Evolutionary conservation across 305 asterid genomes (phyloP).

Genomic region (Plantago rigida): DNA sequence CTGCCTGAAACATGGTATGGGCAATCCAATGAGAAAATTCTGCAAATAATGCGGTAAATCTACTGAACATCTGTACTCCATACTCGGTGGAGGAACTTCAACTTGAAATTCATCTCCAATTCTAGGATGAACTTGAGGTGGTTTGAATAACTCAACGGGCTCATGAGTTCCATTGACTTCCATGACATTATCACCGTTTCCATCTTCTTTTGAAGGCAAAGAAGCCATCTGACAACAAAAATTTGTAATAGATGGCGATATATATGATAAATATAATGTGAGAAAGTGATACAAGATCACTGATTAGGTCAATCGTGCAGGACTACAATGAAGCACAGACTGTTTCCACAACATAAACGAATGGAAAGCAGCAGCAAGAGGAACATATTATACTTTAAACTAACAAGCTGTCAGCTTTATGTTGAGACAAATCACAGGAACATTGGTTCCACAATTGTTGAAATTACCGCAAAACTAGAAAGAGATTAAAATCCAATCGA

Average conservation of each 20-base stretch:
- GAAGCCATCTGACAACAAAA: slow-evolving; percentile 10
- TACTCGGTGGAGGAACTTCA: slow-evolving; percentile 36
- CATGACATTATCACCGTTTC: not conserved
- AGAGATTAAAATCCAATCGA: not conserved
- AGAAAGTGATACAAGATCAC: not conserved
- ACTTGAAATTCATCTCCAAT: slow-evolving; percentile 57
- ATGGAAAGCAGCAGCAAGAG: too few species aligned
- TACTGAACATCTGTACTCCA: slow-evolving; percentile 16
- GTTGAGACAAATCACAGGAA: too few species aligned
- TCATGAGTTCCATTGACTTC: not conserved
- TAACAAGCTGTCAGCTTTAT: too few species aligned
- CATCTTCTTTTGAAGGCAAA: slow-evolving; percentile 2
- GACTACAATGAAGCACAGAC: too few species aligned
- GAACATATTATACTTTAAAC: too few species aligned
- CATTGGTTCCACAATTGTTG: too few species aligned
- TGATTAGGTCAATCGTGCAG: too few species aligned
- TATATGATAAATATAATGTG: too few species aligned
- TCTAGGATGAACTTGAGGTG: slow-evolving; percentile 38
- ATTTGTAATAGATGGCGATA: not conserved
- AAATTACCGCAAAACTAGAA: not conserved
- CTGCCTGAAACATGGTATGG: slow-evolving; percentile 31
- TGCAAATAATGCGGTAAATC: slow-evolving; percentile 16
- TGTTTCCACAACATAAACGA: too few species aligned
- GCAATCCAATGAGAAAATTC: slow-evolving; percentile 32
- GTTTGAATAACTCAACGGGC: slow-evolving; percentile 16